Conservation (phyloP, 805 yeast genomes). For the Starmerella stigmatis region DNA sequence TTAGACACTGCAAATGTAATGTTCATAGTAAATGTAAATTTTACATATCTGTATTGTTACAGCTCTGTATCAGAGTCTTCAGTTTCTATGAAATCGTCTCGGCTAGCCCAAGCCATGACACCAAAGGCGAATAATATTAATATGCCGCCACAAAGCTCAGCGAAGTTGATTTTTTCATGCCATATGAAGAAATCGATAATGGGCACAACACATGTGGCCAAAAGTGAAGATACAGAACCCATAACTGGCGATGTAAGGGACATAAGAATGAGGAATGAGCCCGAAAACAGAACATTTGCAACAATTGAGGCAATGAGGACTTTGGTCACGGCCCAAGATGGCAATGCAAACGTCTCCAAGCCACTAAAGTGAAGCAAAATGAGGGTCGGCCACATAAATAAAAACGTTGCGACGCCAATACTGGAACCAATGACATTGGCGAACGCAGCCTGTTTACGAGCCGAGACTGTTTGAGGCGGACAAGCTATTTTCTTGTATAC, state of each 20-base stretch:
- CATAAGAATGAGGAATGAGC: conserved; percentile 64
- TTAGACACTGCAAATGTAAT: background rate
- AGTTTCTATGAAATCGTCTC: conserved; percentile 32
- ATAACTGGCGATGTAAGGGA: conserved; percentile 78
- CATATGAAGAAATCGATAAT: conserved; percentile 60
- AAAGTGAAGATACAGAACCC: conserved; percentile 53
- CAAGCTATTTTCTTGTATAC: conserved; percentile 66
- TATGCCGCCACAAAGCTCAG: conserved; percentile 58
- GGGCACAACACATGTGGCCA: conserved; percentile 74
- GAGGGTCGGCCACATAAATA: conserved; percentile 41
- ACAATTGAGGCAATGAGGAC: conserved; percentile 44
- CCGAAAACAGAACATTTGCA: conserved; percentile 58
- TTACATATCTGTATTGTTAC: background rate
- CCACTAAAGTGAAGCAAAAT: conserved; percentile 43
- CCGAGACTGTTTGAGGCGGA: conserved; percentile 55
- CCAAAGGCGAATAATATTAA: conserved; percentile 61
- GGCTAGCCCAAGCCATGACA: conserved; percentile 34
- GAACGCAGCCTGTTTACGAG: conserved; percentile 66
- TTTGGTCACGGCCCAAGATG: conserved; percentile 36
- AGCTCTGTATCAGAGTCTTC: conserved; percentile 22
- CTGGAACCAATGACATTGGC: conserved; percentile 65
- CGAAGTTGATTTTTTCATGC: conserved; percentile 43
- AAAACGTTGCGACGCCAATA: conserved; percentile 50
- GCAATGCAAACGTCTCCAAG: conserved; percentile 48
- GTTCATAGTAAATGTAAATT: background rate